Base-by-base conservation (phyloP, 2,329 filamentous ascomycete genomes). In the Neoascochyta sp. region DNA sequence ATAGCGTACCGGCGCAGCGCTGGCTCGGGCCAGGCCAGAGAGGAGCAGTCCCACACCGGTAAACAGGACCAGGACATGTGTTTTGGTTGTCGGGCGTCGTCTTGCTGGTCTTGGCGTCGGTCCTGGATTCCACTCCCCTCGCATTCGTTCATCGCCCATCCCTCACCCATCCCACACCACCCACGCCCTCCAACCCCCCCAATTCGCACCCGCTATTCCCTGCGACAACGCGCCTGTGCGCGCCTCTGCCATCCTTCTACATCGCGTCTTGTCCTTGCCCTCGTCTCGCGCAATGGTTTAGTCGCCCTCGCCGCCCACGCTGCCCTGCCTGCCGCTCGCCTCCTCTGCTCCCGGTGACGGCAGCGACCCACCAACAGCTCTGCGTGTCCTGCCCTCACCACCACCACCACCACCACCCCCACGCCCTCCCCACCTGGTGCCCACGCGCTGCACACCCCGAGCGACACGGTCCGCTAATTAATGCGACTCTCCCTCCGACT, bases 181-280 rank as follows among this genome's bases (percentile, higher is more conserved):
- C n/a, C 32, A 38, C 47, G 31, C 47, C 46, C 39, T 44, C 56
- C 54, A 57, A 50, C 57, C 57, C 54, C 55, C 48, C 47, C 51
- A 45, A 45, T 52, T 45, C 39, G n/a, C n/a, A n/a, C 33, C 6
- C 32, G 33, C 30, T 29, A 34, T 28, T 24, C 39, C 30, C 41
- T 37, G 36, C 48, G 39, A 41, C 47, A 32, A 38, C 51, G 50
- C 55, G 47, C 46, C 43, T 38, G 38, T 45, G 47, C 52, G 45
- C 47, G 35, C 36, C 36, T 32, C 22, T 24, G 38, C 29, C 42
- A 28, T 31, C 12, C 16, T 34, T 33, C n/a, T n/a, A n/a, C n/a
- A n/a, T n/a, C n/a, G n/a, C n/a, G n/a, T n/a, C n/a, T n/a, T n/a
- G n/a, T n/a, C n/a, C n/a, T n/a, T n/a, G n/a, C n/a, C n/a, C n/a